These are phyloP conservation scores for Vitellaria paradoxa DNA, from an alignment of 179 eudicot species.

Conservation along the genomic window DNA sequence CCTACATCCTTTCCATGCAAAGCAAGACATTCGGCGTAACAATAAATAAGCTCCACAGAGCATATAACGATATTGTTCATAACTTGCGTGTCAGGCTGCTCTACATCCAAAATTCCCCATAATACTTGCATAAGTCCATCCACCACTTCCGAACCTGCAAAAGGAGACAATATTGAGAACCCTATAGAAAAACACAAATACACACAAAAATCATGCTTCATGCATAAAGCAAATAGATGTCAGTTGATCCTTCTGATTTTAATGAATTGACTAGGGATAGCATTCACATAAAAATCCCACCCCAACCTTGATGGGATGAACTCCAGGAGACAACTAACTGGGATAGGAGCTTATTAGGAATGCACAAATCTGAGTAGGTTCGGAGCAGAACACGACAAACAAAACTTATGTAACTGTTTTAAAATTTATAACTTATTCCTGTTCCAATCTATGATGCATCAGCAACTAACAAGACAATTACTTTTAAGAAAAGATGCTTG, in stretches of 20 bases:
- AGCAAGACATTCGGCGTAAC: conserved; percentile 98
- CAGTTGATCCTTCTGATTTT: not conserved
- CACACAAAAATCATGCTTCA: not conserved
- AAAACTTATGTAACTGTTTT: not conserved
- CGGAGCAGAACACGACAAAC: not conserved
- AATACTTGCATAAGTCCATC: conserved; percentile 98
- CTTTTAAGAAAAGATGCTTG: not conserved
- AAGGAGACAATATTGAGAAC: conserved; percentile 7
- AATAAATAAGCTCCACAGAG: conserved; percentile 92
- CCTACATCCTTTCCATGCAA: conserved; percentile 70
- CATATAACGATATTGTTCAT: conserved; percentile 93
- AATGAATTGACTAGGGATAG: not conserved
- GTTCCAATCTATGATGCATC: not conserved
- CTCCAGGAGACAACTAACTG: not conserved
- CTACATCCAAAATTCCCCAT: conserved; percentile 97
- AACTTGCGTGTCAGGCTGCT: conserved; percentile 95
- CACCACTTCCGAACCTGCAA: conserved; percentile 83
- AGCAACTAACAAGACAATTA: not conserved
- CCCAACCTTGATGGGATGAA: not conserved
- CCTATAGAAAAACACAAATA: not conserved
- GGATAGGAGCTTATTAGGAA: not conserved
- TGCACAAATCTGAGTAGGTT: not conserved
- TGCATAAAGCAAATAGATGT: not conserved
- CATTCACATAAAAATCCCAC: not conserved
- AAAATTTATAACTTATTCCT: not conserved